A percentile compares a stretch with the other conserved stretches of the same genome.
These are phyloP conservation scores for Wickerhamomyces sp. DNA, from an alignment of 1,139 yeast species.

Conservation along the genomic window DNA sequence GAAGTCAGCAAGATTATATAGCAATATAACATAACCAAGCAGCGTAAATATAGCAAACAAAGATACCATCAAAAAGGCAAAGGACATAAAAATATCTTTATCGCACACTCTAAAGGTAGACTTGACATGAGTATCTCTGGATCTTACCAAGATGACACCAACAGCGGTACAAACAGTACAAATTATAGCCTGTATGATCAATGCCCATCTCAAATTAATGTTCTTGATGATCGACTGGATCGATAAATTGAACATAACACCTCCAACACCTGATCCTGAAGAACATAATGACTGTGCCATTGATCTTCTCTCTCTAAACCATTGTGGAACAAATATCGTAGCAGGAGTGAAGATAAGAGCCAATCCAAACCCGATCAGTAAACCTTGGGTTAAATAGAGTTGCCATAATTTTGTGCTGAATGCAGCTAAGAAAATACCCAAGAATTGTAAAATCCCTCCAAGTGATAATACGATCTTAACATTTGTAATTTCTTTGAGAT, in stretches of 20 bases:
- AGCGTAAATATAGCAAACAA: constrained; percentile 48
- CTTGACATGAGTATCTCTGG: constrained; percentile 15
- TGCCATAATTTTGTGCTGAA: constrained; percentile 55
- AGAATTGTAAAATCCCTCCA: constrained; percentile 19
- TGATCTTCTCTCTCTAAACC: constrained; percentile 49
- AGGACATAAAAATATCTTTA: constrained; percentile 26
- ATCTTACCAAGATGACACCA: constrained; percentile 38
- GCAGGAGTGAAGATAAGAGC: constrained; percentile 54
- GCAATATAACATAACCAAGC: constrained; percentile 52
- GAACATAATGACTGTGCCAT: constrained; percentile 47
- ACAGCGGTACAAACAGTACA: constrained; percentile 31
- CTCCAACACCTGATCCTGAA: constrained; percentile 54
- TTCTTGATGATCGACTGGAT: constrained; percentile 30
- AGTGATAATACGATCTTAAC: constrained; percentile 11
- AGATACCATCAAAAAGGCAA: constrained; percentile 39
- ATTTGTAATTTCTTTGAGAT: constrained; percentile 9
- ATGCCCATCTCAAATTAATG: constrained; percentile 61
- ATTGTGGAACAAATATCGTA: constrained; percentile 44
- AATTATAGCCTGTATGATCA: constrained; percentile 49
- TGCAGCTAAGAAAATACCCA: constrained; percentile 56
- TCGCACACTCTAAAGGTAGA: constrained; percentile 22
- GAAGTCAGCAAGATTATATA: constrained; percentile 57
- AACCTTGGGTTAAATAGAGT: constrained; percentile 58
- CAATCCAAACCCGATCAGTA: constrained; percentile 54
- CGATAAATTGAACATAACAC: constrained; percentile 33